Base-by-base conservation (phyloP, 2,329 filamentous ascomycete species). In the Emmonsiellopsis sp. region DNA sequence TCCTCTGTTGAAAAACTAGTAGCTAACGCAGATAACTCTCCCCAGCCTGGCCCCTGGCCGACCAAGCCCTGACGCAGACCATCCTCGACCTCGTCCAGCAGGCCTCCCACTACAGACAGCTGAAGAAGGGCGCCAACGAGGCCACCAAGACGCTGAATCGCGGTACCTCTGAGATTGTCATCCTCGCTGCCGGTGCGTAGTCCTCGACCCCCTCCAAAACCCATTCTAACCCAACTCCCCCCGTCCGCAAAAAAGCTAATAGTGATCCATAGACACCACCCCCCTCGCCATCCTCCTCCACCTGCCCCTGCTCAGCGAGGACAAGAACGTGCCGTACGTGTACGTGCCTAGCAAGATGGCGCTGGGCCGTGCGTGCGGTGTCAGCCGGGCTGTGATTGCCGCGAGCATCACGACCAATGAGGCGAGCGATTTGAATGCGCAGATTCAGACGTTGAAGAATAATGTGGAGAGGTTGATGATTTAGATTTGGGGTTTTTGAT, bases 401-500 rank as follows among this genome's bases (percentile, higher is more conserved):
- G 85, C 83, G 58, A 85, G 80, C 66, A 95, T 97, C 74, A 96
- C 89, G 62, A 90, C 86, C 73, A 95, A 95, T 80, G 89, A 95
- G 75, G 86, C 86, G 40, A 87, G 83, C 66, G 91, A 96, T 73
- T 79, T 97, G 56, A 87, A 85, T 72, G 81, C 82, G 66, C 89
- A 94, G 79, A 96, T 97, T 73, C 82, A 87, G 64, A 80, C 84
- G 60, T 79, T 96, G 67, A 94, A 92, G 79, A 88, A 94, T 75
- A 94, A 95, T 83, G 88, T 97, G 53, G 92, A 97, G 81, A 83
- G 91, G 65, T 81, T 96, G 62, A 90, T 92, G 78, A 95, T 96
- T 76, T 96, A 85, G 82, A 54, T 10, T 37, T 37, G 20, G 52
- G 43, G 37, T 16, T 26, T 7, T 37, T 8, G 45, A 48, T 34